Base-by-base conservation (phyloP, 371 early-diverging fungal species). In the Mucor mucedo region DNA sequence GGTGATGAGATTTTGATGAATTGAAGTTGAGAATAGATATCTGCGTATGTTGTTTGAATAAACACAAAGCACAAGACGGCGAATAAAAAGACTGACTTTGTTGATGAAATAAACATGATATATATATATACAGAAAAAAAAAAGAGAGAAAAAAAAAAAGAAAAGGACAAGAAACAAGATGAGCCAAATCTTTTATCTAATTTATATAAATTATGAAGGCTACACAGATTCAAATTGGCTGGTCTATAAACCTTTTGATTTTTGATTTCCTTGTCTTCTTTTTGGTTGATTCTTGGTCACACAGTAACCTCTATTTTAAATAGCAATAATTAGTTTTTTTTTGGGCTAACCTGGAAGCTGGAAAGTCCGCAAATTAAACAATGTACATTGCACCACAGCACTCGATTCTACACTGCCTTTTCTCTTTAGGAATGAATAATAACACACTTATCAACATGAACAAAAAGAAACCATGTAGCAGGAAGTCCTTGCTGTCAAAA, bases 1-100 rank as follows among this genome's bases (percentile, higher is more conserved):
- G 82, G 82, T 47, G 70, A 69, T n/a, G 58, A 29, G 56, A 81
- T 78, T 62, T 81, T 81, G 49, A 81, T 81, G 52, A 78, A 81
- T 53, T 77, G 75, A 53, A 81, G 69, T 62, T 81, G 82, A 50
- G 77, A 77, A 52, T 69, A 81, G 27, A 81, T 61, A 57, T 67
- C 66, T 28, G 77, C 82, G 39, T 60, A 64, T 5, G 71, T 64
- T 13, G 67, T 55, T 50, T 71, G 71, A 40, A 71, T 49, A 32
- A 59, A 61, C 27, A 45, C 62, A 39, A 63, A 11, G 28, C 55
- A 60, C 13, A 70, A 30, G 14, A 63, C 42, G 10, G 61, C 57
- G 39, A 67, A 49, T 41, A 71, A 62, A 40, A 64, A 52, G 21
- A 61, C 45, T 13, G 66, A 8, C 44, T 55, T 71, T 45, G 57